phyloP scores from a whole-genome alignment of 2,329 filamentous ascomycete species.

The Xenosphaeropsis pyriputrescens region DNA sequence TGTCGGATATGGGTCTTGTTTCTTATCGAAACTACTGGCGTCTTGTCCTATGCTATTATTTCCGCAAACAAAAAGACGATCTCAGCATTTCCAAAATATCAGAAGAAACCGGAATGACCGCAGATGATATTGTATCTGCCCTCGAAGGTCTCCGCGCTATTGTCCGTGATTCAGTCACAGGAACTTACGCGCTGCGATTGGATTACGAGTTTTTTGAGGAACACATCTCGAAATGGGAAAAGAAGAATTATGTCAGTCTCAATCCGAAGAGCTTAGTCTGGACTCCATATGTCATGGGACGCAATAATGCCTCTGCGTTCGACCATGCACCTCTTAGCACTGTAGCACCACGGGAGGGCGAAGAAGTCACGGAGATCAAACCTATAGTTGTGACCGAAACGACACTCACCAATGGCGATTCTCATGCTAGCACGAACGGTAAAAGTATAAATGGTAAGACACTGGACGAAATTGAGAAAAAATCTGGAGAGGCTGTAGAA shows the following conservation, averaged over 20 bases:
- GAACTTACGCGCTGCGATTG: slow-evolving; percentile 76
- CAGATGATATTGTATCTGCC: slow-evolving; percentile 90
- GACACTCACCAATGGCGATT: slow-evolving; percentile 6
- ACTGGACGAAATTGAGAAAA: not conserved
- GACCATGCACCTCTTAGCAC: slow-evolving; percentile 71
- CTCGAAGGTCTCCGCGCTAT: slow-evolving; percentile 82
- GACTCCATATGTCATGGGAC: slow-evolving; percentile 96
- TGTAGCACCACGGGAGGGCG: slow-evolving; percentile 74
- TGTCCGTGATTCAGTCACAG: slow-evolving; percentile 78
- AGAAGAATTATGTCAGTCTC: slow-evolving; percentile 75
- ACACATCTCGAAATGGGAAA: slow-evolving; percentile 80
- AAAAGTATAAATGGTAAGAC: not conserved
- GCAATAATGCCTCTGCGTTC: slow-evolving; percentile 67
- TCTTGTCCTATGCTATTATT: slow-evolving; percentile 70
- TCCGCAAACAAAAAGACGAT: slow-evolving; percentile 45
- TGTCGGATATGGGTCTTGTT: slow-evolving; percentile 95
- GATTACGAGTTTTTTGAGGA: slow-evolving; percentile 75
- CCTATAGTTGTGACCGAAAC: slow-evolving; percentile 2
- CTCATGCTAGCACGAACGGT: not conserved
- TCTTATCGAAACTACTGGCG: slow-evolving; percentile 98
- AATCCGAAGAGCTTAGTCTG: slow-evolving; percentile 72
- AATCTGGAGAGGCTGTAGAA: not conserved
- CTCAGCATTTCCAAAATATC: slow-evolving; percentile 58
- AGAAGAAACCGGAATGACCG: slow-evolving; percentile 83
- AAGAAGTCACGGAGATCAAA: slow-evolving; percentile 22